phyloP scores from a whole-genome alignment of 768 basidiomycete species.

The Pisolithus marmoratus region DNA sequence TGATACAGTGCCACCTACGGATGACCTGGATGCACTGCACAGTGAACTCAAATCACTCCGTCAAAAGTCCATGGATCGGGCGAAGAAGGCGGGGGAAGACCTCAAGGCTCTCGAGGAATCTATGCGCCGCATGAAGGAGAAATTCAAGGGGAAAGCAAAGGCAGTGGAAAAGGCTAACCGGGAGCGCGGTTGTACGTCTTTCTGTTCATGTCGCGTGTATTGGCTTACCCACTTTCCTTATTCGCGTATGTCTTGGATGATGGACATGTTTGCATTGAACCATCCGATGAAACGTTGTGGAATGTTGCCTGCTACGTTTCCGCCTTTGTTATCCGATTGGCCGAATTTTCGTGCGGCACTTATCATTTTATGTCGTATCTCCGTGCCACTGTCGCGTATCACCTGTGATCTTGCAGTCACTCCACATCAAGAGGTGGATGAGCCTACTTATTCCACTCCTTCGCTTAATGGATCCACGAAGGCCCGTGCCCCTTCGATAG shows the following conservation, averaged over 20 bases:
- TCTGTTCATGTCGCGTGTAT: constrained; percentile 6
- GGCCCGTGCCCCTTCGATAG: constrained; percentile 43
- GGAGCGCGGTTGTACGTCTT: constrained; percentile 69
- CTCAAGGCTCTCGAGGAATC: constrained; percentile 69
- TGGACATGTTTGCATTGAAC: constrained; percentile 4
- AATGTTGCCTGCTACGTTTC: constrained; percentile 1
- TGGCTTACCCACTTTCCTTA: constrained; percentile 7
- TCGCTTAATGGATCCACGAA: constrained; percentile 35
- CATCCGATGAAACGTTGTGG: constrained; percentile 8
- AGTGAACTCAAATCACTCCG: constrained; percentile 53
- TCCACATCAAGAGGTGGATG: constrained; percentile 48
- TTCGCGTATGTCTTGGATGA: constrained; percentile 12
- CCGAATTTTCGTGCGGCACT: constrained; percentile 13
- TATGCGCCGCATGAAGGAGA: constrained; percentile 71
- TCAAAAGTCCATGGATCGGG: constrained; percentile 52
- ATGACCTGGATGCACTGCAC: constrained; percentile 65
- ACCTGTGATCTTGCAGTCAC: constrained; percentile 29
- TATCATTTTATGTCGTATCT: constrained; percentile 2
- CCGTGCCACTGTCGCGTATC: constrained; percentile 7
- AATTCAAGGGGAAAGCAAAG: constrained; percentile 66
- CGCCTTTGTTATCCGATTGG: not conserved
- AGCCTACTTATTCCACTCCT: constrained; percentile 30
- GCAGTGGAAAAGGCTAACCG: constrained; percentile 66
- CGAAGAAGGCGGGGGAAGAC: constrained; percentile 73
- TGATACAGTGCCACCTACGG: constrained; percentile 62